Percentiles rank a stretch among this genome's conserved stretches.
These are phyloP conservation scores for Coffea humblotiana DNA, from an alignment of 305 asterid genomes.

Conservation along the genomic window DNA sequence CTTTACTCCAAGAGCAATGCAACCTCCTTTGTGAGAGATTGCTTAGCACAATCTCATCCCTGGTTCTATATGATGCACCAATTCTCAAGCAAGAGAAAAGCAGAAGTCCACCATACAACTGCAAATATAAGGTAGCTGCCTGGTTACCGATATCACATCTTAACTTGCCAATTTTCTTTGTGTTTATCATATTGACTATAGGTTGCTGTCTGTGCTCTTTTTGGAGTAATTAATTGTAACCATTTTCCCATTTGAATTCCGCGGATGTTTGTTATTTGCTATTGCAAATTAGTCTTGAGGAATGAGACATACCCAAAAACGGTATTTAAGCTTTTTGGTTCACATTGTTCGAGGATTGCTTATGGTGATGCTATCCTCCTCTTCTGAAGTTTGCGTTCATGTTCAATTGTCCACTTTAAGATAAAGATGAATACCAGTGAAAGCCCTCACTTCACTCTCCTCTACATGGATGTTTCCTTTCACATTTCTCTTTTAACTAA, in stretches of 20 bases:
- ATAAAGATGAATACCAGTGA: background rate
- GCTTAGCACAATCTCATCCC: conserved; percentile 52
- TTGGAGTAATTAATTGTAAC: conserved; percentile 36
- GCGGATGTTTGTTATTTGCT: conserved; percentile 11
- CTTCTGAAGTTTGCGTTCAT: background rate
- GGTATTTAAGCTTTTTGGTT: background rate
- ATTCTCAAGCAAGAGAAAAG: conserved; percentile 25
- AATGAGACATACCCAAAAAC: background rate
- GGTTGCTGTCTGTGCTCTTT: conserved; percentile 55
- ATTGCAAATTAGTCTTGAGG: background rate
- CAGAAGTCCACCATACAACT: conserved; percentile 32
- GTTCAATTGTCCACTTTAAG: background rate
- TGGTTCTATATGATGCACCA: conserved; percentile 44
- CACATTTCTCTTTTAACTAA: background rate
- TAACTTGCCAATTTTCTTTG: conserved; percentile 50
- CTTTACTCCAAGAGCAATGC: conserved; percentile 50
- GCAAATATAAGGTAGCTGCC: conserved; percentile 85
- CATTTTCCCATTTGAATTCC: conserved; percentile 17
- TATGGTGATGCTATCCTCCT: background rate
- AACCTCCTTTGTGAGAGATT: conserved; percentile 55
- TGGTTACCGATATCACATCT: conserved; percentile 57
- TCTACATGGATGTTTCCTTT: background rate
- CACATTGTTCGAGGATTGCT: background rate
- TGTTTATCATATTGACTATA: conserved; percentile 52
- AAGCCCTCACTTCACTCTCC: background rate